Conservation (phyloP, 106 monocot genomes). For the Chionographis japonica region DNA sequence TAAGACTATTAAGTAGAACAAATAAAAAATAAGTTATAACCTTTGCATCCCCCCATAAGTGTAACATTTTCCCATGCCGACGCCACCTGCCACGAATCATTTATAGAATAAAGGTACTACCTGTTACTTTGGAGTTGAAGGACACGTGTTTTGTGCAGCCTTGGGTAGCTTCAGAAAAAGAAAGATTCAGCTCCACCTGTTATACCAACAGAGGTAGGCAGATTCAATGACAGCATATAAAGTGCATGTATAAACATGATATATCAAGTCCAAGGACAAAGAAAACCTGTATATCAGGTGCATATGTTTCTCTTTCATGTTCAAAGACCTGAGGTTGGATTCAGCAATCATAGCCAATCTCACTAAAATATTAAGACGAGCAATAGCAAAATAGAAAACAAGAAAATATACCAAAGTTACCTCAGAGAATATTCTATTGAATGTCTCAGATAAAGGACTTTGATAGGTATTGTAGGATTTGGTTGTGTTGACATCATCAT, state of each 20-base stretch:
- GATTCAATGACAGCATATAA: neutral
- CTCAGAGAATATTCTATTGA: conserved; percentile 93
- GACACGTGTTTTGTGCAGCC: conserved; percentile 48
- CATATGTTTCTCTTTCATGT: conserved; percentile 56
- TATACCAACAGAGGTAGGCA: neutral
- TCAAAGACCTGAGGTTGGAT: conserved; percentile 73
- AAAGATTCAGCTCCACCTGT: conserved; percentile 57
- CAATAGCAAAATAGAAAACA: neutral
- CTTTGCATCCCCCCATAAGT: too few relatives aligned
- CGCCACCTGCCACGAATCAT: too few relatives aligned
- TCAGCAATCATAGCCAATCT: conserved; percentile 5
- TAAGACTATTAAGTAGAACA: too few relatives aligned
- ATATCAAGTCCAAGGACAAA: neutral
- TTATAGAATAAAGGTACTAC: too few relatives aligned
- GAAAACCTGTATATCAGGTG: conserved; percentile 73
- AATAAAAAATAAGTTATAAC: too few relatives aligned
- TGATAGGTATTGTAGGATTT: conserved; percentile 20
- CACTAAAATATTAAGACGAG: conserved; percentile 2
- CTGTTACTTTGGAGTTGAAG: conserved; percentile 43
- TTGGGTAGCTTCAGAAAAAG: conserved; percentile 64
- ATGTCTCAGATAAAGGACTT: conserved; percentile 76
- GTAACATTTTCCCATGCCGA: too few relatives aligned
- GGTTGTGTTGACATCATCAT: conserved; percentile 29
- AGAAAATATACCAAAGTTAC: conserved; percentile 27
- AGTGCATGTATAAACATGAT: neutral